These are phyloP conservation scores for Verbena officinalis DNA, from an alignment of 257 asterid species.

Conservation along the genomic window DNA sequence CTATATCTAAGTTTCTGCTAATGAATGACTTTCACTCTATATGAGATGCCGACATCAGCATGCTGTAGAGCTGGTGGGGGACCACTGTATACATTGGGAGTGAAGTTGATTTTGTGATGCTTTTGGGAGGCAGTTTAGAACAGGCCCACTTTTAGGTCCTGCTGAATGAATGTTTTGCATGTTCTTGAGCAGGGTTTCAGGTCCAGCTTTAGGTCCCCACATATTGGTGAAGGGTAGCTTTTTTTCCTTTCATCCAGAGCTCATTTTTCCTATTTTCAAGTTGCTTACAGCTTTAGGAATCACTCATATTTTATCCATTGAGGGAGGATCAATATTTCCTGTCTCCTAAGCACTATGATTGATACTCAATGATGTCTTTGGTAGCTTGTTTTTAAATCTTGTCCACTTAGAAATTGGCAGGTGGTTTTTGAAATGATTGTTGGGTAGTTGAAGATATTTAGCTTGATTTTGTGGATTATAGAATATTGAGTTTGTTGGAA, in stretches of 20 bases:
- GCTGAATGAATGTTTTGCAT: slow-evolving; percentile 39
- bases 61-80: slow-evolving; percentile 37
- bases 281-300: slow-evolving; percentile 26
- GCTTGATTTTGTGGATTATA: not conserved
- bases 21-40: slow-evolving; percentile 5
- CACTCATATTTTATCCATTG: slow-evolving; percentile 35
- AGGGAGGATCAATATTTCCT: slow-evolving; percentile 20
- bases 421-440: slow-evolving; percentile 23
- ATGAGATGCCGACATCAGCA: slow-evolving; percentile 24
- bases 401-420: slow-evolving; percentile 26
- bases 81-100: slow-evolving; percentile 26
- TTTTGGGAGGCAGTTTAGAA: slow-evolving; percentile 23
- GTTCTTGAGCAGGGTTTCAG: slow-evolving; percentile 36
- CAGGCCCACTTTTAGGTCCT: slow-evolving; percentile 42
- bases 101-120: slow-evolving; percentile 31
- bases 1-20: slow-evolving; percentile 16
- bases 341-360: slow-evolving; percentile 16
- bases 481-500: not conserved
- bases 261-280: slow-evolving; percentile 20
- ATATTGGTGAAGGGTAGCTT: slow-evolving; percentile 33
- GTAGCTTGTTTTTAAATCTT: slow-evolving; percentile 28
- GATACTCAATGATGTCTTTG: slow-evolving; percentile 16
- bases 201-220: slow-evolving; percentile 49
- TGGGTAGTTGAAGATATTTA: slow-evolving; percentile 23
- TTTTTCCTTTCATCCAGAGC: slow-evolving; percentile 12